A percentile compares a stretch with the other conserved stretches of the same genome.
Conservation (phyloP, 441 rosid species). For the Pelargonium citronellum region DNA sequence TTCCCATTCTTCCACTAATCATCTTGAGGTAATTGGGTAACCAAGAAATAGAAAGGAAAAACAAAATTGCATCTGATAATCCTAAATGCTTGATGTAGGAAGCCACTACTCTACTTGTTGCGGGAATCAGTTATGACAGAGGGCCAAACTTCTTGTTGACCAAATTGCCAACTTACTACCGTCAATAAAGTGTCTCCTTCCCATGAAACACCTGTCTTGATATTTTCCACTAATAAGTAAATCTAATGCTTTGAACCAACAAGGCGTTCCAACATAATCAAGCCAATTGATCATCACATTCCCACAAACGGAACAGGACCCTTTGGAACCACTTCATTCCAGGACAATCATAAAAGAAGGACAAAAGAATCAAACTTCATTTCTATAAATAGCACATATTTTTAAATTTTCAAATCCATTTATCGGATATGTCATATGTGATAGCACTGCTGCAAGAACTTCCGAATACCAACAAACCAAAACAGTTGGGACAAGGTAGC, state of each 20-base stretch:
- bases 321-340: neutral
- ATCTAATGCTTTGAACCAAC: neutral
- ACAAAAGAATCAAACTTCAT: neutral
- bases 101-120: neutral
- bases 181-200: neutral
- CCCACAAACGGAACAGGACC: neutral
- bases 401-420: neutral
- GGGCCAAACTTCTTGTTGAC: neutral
- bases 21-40: neutral
- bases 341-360: too few species aligned
- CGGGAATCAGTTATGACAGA: neutral
- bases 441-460: constrained; percentile 11
- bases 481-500: constrained; percentile 6
- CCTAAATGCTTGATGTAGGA: neutral
- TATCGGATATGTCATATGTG: neutral
- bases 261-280: neutral
- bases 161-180: neutral
- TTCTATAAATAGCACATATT: neutral
- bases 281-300: neutral
- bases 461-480: constrained; percentile 13
- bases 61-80: neutral
- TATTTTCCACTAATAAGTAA: neutral
- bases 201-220: neutral
- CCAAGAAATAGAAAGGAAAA: neutral
- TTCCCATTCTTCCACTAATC: neutral